Conservation (phyloP, 805 yeast species). For the Wickerhamomyces tratensis region DNA sequence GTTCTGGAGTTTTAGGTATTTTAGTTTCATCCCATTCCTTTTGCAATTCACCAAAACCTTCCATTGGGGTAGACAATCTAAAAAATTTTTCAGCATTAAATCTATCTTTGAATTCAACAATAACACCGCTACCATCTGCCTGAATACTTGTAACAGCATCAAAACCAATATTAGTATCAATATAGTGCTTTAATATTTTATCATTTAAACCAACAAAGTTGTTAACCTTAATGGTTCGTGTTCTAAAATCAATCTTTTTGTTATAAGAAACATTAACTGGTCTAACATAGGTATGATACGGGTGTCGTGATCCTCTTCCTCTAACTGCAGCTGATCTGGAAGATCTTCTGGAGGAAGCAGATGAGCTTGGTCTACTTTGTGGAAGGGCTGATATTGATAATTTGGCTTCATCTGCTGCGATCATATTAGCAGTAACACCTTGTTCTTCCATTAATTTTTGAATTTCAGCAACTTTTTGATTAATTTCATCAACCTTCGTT, state of each 20-base stretch:
- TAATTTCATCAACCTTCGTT: slow-evolving; percentile 7
- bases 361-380: slow-evolving; percentile 1
- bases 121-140: neutral
- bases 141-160: too few species aligned
- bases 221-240: slow-evolving; percentile 12
- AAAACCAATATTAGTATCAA: too few species aligned
- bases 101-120: slow-evolving; percentile 14
- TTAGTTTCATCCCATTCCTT: slow-evolving; percentile 15
- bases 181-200: slow-evolving; percentile 4
- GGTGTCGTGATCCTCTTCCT: slow-evolving; percentile 1
- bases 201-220: slow-evolving; percentile 8
- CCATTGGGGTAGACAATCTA: slow-evolving; percentile 3
- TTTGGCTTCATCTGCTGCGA: slow-evolving; percentile 12
- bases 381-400: slow-evolving; percentile 1
- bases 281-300: slow-evolving; percentile 8
- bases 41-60: slow-evolving; percentile 3
- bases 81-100: slow-evolving; percentile 15
- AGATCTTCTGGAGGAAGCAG: neutral
- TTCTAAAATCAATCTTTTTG: slow-evolving; percentile 14
- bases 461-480: slow-evolving; percentile 1
- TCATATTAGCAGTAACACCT: slow-evolving; percentile 13
- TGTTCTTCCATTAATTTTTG: slow-evolving; percentile 9
- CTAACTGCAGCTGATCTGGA: too few species aligned
- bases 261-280: slow-evolving; percentile 1
- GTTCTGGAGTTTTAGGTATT: slow-evolving; percentile 1